Base-by-base conservation (phyloP, 306 rosid species). In the Vachellia collinsii region DNA sequence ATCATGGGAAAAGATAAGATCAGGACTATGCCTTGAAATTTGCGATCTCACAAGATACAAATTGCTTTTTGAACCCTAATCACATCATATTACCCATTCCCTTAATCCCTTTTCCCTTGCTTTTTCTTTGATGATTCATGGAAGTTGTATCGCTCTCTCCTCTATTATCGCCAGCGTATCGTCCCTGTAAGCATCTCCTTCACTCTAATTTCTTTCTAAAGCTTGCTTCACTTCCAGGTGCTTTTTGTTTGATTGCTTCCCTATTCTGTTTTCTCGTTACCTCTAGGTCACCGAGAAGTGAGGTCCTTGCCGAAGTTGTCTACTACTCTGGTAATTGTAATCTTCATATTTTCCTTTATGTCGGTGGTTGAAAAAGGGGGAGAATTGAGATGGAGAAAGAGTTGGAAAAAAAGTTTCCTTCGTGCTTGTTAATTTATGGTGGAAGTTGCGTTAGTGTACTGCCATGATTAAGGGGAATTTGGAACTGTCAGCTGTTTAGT, bases 61-160 rank as follows among this genome's bases (percentile, higher is more conserved):
- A 23, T 23, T 25, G 65, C 62, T 8, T 53, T 17, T 46, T 46
- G 6, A 83, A 71, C 51, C 81, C 56, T 69, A 44, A 76, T 25
- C 11, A 19, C 54, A 43, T 20, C 56, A 10, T 16, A 7, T 66
- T 13, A 5, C 23, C 47, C 10, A 16, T 8, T 17, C 47, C n/a
- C 25, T 0, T 10, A 23, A 20, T 20, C 17, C 23, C 44, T 10
- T 8, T 39, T 17, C 0, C 5, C 9, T 9, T 13, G 22, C 9
- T 3, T 41, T 44, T 4, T 12, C 39, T 43, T 39, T 6, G 29
- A 22, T 70, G 74, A 70, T 70, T 74, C 75, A 85, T 85, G 88
- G 85, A 81, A 38, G 56, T 66, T 70, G 65, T 66, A 53, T 71
- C 65, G 23, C 53, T 82, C 56, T 71, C 82, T 59, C 47, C 54